Evolutionary conservation across 108 stramenopile genomes (phyloP), one percentile per base, ranked within the genome.

Genomic region (Nannochloropsis oceanica): DNA sequence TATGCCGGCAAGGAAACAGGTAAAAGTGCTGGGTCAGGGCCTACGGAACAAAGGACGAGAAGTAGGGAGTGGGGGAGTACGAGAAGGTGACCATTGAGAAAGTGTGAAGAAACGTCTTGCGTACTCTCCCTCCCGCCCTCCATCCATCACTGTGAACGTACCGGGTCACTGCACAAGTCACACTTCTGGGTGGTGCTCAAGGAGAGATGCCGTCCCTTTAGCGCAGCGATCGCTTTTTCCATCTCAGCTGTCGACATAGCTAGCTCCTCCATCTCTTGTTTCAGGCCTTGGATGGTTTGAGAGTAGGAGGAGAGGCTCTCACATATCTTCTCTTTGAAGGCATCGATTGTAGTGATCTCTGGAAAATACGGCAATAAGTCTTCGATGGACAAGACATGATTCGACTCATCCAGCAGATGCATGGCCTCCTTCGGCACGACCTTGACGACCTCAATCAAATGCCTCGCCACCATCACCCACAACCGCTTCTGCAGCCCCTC

Each of bases 1-100:
- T 89, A 86, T 91, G 91, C 43, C 44, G 25, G 83, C 91, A 91
- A 3, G 91, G 91, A 80, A 91, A 91, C 26, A 91, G 44, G 87
- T 91, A 91, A 43, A 91, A 90, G 81, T 90, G 87, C 11, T 9
- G 11, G 18, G 34, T n/a, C 25, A 59, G 80, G 25, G 27, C 46
- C 44, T 44, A 46, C 10, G 82, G 13, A 2, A 1, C 25, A 7
- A 44, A 26, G 12, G 26, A 44, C 2, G 24, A 11, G 13, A 42
- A 42, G 79, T 80, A 27, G 27, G 34, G 46, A 43, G 46, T 13
- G 13, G 44, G 83, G 50, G 25, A 20, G 25, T 25, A 12, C 81
- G 59, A 34, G 34, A 34, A 34, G 34, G 34, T 3, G 34, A 34
- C 5, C 34, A 13, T 13, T 34, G 83, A 73, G 83, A 0, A 14